Conservation (phyloP, 148 eudicot genomes). For the Talinum fruticosum region DNA sequence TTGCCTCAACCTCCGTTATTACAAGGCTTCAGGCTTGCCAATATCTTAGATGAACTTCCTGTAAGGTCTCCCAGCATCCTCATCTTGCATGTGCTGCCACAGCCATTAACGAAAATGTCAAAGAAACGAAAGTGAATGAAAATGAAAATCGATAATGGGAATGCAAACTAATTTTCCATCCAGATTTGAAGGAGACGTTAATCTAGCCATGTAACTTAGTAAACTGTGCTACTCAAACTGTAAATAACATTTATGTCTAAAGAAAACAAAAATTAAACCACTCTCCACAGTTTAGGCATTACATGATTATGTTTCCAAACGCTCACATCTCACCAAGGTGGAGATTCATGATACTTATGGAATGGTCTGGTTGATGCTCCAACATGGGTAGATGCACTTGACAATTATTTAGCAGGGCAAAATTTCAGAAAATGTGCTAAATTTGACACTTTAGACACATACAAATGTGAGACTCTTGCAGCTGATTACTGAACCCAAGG, state of each 20-base stretch:
- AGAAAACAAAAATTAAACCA: neutral
- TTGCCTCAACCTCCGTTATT: conserved; percentile 33
- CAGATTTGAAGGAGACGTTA: neutral
- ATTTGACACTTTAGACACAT: neutral
- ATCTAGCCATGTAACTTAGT: neutral
- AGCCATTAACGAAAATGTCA: conserved; percentile 15
- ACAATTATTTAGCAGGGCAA: neutral
- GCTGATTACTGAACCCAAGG: neutral
- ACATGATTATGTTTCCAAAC: too few species aligned
- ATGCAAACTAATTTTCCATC: neutral
- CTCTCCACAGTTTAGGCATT: neutral
- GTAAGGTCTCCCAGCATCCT: conserved; percentile 81
- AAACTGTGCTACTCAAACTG: neutral
- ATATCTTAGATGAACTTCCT: conserved; percentile 56
- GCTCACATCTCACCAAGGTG: too few species aligned
- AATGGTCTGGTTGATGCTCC: neutral
- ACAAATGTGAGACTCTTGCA: neutral
- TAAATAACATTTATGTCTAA: neutral
- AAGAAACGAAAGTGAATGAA: neutral
- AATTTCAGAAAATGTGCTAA: neutral
- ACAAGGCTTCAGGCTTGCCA: neutral
- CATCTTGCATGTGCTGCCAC: conserved; percentile 86
- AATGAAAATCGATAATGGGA: neutral
- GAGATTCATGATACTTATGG: too few species aligned
- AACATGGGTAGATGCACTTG: neutral